Evolutionary conservation across 208 protist species (phyloP), one percentile per base, ranked within the genome.

Genomic region (Trypanosoma platydactyli): DNA sequence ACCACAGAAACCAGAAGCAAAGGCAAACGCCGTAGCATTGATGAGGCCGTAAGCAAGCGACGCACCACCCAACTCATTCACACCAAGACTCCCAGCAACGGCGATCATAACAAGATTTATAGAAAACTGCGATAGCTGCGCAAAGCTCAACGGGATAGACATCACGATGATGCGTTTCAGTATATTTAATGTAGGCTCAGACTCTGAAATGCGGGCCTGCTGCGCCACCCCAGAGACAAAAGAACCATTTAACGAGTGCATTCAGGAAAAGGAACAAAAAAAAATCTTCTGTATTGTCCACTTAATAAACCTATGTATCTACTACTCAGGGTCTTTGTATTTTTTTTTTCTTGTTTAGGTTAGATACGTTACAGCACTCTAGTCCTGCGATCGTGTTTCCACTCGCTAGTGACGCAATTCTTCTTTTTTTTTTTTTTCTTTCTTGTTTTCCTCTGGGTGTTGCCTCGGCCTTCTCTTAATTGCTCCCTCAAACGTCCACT

Each of bases 21-120:
- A 83, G n/a, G 81, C 66, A 51, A 85, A 89, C 38, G 81, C 81
- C 15, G 85, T 91, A n/a, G 85, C 77, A 53, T 90, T 90, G 33
- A 94, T 79, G n/a, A 94, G 76, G 0, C 85, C 84, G 48, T 82
- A 81, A 1, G 81, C 85, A 13, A 94, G 62, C 12, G 86, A 79
- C 2, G 83, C 81, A 3, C 75, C 83, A 22, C 88, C 88, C 2
- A 94, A 69, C 46, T 82, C 61, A 25, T 51, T 72, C 12, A 76
- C 73, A 20, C 85, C 80, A 58, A 86, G 70, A 16, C 60, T 76
- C 1, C 85, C 88, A 13, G 86, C 80, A 73, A 84, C 74, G 46
- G 77, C 75, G 33, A 88, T 64, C 13, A 89, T 50, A 40, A 81
- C 53, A 24, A 79, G 30, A 38, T 57, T 72, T 58, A 91, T 80